Percentiles rank a stretch among this genome's conserved stretches.
These are phyloP conservation scores for Chloris gayana DNA, from an alignment of 176 grass and related monocot genomes.

Conservation along the genomic window DNA sequence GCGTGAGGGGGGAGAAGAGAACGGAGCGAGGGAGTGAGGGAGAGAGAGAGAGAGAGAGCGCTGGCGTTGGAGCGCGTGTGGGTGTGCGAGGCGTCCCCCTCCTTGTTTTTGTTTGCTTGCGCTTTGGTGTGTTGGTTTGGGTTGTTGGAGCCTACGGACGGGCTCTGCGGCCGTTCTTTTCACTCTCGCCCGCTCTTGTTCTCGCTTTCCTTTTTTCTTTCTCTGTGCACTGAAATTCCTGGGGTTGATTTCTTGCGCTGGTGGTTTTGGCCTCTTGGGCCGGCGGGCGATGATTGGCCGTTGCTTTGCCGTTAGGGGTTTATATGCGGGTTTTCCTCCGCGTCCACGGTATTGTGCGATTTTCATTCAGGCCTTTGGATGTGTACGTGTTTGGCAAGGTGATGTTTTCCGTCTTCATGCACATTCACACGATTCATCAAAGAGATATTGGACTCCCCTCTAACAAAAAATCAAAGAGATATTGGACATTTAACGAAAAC, in stretches of 20 bases:
- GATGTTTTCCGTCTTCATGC: neutral
- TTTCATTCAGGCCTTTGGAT: neutral
- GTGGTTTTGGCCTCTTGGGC: neutral
- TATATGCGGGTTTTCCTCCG: neutral
- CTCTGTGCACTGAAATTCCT: neutral
- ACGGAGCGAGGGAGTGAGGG: neutral
- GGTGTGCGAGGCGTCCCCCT: neutral
- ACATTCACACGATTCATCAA: rapidly evolving
- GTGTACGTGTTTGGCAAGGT: too few species aligned
- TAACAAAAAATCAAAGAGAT: too few species aligned
- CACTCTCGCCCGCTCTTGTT: too few species aligned
- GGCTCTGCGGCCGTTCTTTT: neutral
- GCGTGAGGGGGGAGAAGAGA: neutral
- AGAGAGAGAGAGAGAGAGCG: neutral
- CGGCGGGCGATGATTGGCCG: neutral
- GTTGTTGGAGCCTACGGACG: slow-evolving; percentile 20
- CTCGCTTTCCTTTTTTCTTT: neutral
- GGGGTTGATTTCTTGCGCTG: neutral
- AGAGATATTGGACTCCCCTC: too few species aligned
- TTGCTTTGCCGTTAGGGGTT: neutral
- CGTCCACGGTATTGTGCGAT: neutral
- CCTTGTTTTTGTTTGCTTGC: slow-evolving; percentile 35
- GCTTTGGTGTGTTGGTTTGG: slow-evolving; percentile 40
- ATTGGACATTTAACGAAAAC: neutral
- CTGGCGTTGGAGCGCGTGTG: slow-evolving; percentile 36